Evolutionary conservation across 441 rosid genomes (phyloP), one percentile per base, ranked within the genome.

Genomic region (Populus tomentosa): DNA sequence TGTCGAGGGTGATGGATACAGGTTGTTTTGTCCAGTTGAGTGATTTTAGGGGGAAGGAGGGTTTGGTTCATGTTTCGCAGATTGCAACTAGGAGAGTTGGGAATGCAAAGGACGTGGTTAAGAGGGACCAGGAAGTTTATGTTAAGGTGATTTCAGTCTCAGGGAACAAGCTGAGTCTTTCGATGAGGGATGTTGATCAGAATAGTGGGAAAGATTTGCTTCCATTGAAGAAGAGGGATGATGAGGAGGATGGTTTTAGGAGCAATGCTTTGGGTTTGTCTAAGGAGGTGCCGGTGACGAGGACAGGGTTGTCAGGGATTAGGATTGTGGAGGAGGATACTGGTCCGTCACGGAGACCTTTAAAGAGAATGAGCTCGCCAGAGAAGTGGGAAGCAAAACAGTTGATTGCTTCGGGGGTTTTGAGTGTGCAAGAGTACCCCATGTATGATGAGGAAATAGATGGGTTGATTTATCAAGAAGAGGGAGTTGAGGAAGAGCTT

Each of bases 321-420:
- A 83, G 87, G 78, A 90, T 89, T 53, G 84, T 80, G 72, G 93
- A 90, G 76, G 94, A 75, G 71, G 85, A 82, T 78, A 84, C 74
- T 9, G 87, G 81, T 16, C 90, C 92, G 33, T 90, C 89, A 1
- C 87, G 95, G 67, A 84, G 91, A 71, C 97, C 94, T 0, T 76
- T 89, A 87, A 90, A 90, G 87, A 89, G 92, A 85, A 92, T 92
- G 95, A 92, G 95, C 74, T 92, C 95, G 1, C 94, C 95, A 1
- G 97, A 92, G 92, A 92, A 76, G 75, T 92, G 98, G 98, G 98
- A 94, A 81, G 97, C 94, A 1, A 92, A 92, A 73, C 97, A 92
- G 81, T 81, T 92, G 87, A 89, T 92, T 81, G 97, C 95, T 69
- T 90, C 98, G 10, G 97, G 98, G 61, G 97, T 89, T 28, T 64